phyloP scores from a whole-genome alignment of 176 grass and related monocot species.

The Tuctoria greenei region DNA sequence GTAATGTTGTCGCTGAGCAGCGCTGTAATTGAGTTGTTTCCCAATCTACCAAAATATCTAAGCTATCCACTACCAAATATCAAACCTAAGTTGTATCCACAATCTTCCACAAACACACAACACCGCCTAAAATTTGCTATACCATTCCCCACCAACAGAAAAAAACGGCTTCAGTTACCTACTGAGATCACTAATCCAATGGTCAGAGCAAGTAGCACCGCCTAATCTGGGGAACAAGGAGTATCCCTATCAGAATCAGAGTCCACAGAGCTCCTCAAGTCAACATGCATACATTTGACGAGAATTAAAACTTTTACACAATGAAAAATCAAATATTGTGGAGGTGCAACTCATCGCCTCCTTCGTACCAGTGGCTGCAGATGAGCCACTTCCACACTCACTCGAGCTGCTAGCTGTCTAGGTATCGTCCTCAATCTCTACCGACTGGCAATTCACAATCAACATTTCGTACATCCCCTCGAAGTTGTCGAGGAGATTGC shows the following conservation, averaged over 20 bases:
- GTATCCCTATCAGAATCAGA: constrained; percentile 47
- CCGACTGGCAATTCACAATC: constrained; percentile 58
- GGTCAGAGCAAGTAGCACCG: constrained; percentile 35
- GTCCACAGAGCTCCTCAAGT: constrained; percentile 53
- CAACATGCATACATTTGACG: constrained; percentile 48
- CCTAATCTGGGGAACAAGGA: constrained; percentile 36
- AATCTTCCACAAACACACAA: neutral
- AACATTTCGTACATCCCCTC: constrained; percentile 70
- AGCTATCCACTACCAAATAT: constrained; percentile 30
- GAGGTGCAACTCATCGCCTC: no score
- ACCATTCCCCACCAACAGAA: constrained; percentile 23
- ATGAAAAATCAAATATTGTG: neutral
- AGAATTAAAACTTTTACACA: neutral
- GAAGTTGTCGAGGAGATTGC: constrained; percentile 51
- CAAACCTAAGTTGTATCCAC: constrained; percentile 26
- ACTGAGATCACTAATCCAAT: constrained; percentile 34
- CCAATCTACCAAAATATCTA: constrained; percentile 28
- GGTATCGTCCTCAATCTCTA: constrained; percentile 76
- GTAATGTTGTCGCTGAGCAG: no score
- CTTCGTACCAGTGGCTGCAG: constrained; percentile 69
- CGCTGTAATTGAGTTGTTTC: no score
- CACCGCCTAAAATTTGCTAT: constrained; percentile 43
- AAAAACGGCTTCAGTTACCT: constrained; percentile 21
- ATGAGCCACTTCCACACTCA: constrained; percentile 67
- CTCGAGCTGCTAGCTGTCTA: constrained; percentile 57